Base-by-base conservation (phyloP, 2,329 filamentous ascomycete genomes). In the Colletotrichum truncatum region DNA sequence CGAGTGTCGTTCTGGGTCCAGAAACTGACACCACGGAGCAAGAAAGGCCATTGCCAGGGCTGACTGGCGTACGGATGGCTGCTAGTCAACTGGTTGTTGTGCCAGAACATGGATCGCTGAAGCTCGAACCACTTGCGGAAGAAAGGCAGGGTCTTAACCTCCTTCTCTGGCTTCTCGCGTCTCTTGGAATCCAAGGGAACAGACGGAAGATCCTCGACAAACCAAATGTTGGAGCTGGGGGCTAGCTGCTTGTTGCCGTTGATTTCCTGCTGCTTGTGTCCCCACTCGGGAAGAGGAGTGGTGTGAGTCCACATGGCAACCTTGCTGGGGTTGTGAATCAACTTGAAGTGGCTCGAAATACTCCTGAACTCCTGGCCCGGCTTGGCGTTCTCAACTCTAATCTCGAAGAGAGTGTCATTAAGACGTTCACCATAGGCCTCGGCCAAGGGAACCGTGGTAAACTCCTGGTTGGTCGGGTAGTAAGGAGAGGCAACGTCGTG, bases 271-370 rank as follows among this genome's bases (percentile, higher is more conserved):
- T 99, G 96, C 78, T 97, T 96, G 83, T 92, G 95, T 25, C 87
- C 96, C 96, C 96, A 99, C 4, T 99, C 96, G 4, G 96, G 96
- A n/a, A 99, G 88, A 52, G 96, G 93, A 65, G 90, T 96, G 34
- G 92, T 92, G 78, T 98, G 95, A 26, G 96, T 99, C 96, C 96
- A 99, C 95, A 99, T 97, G 70, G 96, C 95, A 53, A 99, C 96
- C 78, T 97, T 97, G 78, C 93, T 97, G 7, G 95, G 94, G 74
- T 92, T 89, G 79, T 99, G 96, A 72, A 99, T 88, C 66, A 99
- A 87, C 82, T 98, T 98, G 87, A 99, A 98, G 80, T 97, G 92
- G 67, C 93, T 91, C 9, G 95, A 90, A 75, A 97, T 87, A 67
- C 92, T 95, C 83, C 93, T 95, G 84, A 98, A 97, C 62, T 95